Evolutionary conservation across 192 early-diverging fungal genomes (phyloP), one percentile per base, ranked within the genome.

Genomic region (Dimargaris cristalligena): DNA sequence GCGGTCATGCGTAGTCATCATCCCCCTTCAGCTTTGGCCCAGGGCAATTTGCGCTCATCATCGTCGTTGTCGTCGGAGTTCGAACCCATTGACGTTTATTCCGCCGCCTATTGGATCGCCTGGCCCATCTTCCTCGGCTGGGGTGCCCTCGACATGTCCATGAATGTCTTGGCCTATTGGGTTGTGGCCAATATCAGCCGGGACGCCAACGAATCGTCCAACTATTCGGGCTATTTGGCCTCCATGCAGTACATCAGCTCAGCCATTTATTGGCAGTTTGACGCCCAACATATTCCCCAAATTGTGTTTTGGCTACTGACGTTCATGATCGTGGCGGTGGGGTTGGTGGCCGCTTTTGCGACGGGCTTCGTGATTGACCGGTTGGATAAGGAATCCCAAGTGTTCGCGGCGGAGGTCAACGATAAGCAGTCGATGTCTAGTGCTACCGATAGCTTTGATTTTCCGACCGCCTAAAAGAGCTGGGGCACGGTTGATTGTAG

Each of bases 201-300:
- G 20, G 51, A 52, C 51, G 30, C 26, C 2, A 52, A 13, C 26
- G 51, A 52, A 52, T 52, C 51, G 23, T 52, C 51, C 2, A 13
- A 25, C 13, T 52, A 52, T 29, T n/a, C 51, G 2, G 51, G 51
- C 2, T 52, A 22, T 29, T 13, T 52, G 30, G 23, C 51, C 22
- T 2, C 51, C 30, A 52, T 25, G 26, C 30, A 52, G 23, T 52
- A 28, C 25, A 3, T 52, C 20, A 52, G 26, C 22, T 25, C 51
- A 16, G 51, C 51, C 51, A 29, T 52, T 25, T 52, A 31, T 29
- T 52, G 51, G 51, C 51, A 52, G 30, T 16, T 52, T 13, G 51
- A 52, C 30, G 51, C 51, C 3, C 51, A 52, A 23, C 14, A 52
- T n/a, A 2, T 52, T 2, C 22, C 22, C 51, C 22, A 52, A 14